Base-by-base conservation (phyloP, 805 yeast species). In the Pachysolen tannophilus region DNA sequence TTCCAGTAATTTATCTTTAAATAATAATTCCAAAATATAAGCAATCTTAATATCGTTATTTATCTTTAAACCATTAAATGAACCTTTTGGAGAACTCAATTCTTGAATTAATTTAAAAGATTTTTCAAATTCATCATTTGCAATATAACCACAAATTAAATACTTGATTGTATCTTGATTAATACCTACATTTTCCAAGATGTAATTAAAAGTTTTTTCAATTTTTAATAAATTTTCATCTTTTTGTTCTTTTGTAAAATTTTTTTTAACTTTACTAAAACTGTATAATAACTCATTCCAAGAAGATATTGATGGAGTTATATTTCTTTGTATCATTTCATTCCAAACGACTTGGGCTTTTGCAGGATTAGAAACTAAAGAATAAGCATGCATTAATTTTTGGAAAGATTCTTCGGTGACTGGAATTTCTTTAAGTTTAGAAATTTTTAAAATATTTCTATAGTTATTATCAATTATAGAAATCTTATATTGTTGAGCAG, bases 211-310 rank as follows among this genome's bases (percentile, higher is more conserved):
- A 28, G 63, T 49, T 27, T 59, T 52, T 40, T 59, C 68, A 43
- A 72, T 50, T 48, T 65, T 49, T 14, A 10, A 3, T 20, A 37
- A 16, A 14, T 29, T 26, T 26, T 50, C 61, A 44, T 55, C 49
- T 38, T 45, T 55, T 24, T 45, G 39, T 5, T 46, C 44, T 3
- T 46, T 48, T 10, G 26, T 57, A 6, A 31, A n/a, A 20, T 7
- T 17, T 43, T 33, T 34, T 29, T 45, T 50, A 25, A 41, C 42
- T 32, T 55, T 47, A 8, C 45, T 43, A 28, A 51, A 61, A 16
- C 52, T 43, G 34, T 43, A 58, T 33, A 82, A 55, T 20, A 80
- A 61, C 34, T 70, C 63, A 34, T 78, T 76, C 86, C 86, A 82
- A 2, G 75, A 52, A 1, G 53, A 44, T n/a, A 64, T 44, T 4